These are phyloP conservation scores for Plasmodium inui DNA, from an alignment of 169 alveolate species.

Conservation along the genomic window DNA sequence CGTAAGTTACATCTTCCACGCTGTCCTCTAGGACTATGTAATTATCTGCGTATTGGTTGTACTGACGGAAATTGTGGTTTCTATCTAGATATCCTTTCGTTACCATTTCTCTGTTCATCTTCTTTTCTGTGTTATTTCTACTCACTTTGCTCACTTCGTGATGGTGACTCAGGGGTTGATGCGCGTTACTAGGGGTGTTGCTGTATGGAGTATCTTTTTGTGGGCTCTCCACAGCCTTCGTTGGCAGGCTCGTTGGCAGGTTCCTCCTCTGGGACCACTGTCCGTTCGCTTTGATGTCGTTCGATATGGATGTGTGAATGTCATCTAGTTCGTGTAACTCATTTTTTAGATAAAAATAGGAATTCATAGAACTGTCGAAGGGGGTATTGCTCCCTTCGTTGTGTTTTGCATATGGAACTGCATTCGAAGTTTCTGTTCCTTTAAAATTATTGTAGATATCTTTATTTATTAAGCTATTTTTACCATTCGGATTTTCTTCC, in stretches of 20 bases:
- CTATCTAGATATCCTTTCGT: background rate
- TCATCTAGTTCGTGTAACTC: background rate
- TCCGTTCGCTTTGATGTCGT: background rate
- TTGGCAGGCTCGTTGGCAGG: background rate
- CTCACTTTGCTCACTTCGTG: slow-evolving; percentile 5
- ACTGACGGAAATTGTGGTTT: background rate
- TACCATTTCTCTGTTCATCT: background rate
- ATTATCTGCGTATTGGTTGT: background rate
- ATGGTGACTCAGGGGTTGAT: background rate
- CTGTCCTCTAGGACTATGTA: background rate
- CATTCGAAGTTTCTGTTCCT: background rate
- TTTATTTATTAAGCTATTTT: background rate
- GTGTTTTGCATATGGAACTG: background rate
- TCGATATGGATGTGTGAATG: background rate
- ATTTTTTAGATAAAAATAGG: background rate
- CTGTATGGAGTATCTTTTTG: background rate
- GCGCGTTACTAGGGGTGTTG: background rate
- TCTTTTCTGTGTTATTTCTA: background rate
- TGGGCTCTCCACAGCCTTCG: background rate
- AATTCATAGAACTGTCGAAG: slow-evolving; percentile 22
- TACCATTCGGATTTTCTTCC: background rate
- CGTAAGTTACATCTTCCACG: background rate
- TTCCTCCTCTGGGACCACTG: background rate
- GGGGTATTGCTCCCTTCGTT: background rate
- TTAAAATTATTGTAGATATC: background rate